Base-by-base conservation (phyloP, 192 early-diverging fungal genomes). In the Rhizophagus sp. region DNA sequence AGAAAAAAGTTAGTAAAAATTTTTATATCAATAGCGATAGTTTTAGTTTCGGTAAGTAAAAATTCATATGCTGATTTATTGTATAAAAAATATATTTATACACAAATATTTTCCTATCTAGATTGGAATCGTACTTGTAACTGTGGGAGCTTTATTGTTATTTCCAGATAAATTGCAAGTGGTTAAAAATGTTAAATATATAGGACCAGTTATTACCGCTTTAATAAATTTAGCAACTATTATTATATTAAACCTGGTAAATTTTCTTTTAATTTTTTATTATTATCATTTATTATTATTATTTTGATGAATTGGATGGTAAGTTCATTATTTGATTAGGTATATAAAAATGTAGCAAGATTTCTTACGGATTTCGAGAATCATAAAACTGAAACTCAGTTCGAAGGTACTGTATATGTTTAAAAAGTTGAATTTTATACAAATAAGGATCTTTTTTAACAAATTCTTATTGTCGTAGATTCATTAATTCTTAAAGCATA, bases 401-500 rank as follows among this genome's bases (percentile, higher is more conserved):
- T 82, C 68, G 85, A 90, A 84, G 82, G 85, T 86, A 41, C 7
- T 41, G 39, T 41, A 82, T 30, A 47, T 80, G 30, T 63, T 78
- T 25, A 33, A 8, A 47, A 47, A 0, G 0, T 12, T 15, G 8
- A 47, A 15, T 7, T 33, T 52, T 25, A 11, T 34, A 3, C 13
- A 7, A 57, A 0, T 57, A 19, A 0, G 7, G 22, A 57, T 22
- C 19, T 5, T 57, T 57, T 3, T 36, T 79, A 22, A 34, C 52
- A 3, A 62, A 19, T 75, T 24, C 8, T 19, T 34, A 3, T 33
- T 33, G 9, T 39, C 15, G n/a, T 77, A 85, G 87, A 89, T 80
- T 74, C 87, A 5, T 83, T 89, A 19, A 90, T 90, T 52, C 57
- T 84, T 69, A 93, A 93, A 75, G 81, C 78, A 9, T 90, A 88